Base-by-base conservation (phyloP, 225 moss, liverwort and hornwort genomes). In the Rhytidiadelphus loreus region DNA sequence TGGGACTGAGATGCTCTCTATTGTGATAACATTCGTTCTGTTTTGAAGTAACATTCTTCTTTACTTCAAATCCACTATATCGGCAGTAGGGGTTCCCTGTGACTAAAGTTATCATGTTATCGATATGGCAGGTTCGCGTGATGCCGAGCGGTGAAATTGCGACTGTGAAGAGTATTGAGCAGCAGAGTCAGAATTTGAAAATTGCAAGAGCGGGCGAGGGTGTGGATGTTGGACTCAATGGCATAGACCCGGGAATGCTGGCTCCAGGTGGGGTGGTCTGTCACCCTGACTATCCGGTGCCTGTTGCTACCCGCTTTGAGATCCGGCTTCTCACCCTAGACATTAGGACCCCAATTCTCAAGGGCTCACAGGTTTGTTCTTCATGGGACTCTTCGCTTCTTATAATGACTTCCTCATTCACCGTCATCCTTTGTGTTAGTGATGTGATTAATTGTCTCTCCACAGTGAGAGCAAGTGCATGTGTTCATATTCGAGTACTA, bases 261-360 rank as follows among this genome's bases (percentile, higher is more conserved):
- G 68, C 81, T 78, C 85, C 93, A 75, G 98, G 98, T 71, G 96
- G 98, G 69, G 95, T 97, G 50, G 83, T 99, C 64, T 99, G 98
- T 91, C 96, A 99, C 87, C 98, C 96, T 79, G 96, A 99, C 77
- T 96, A 95, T 91, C 97, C 96, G 62, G 96, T 97, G 61, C 96
- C 95, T 86, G 95, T 99, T 58, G 96, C 96, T 79, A 93, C 93
- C 68, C 94, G 92, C 63, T 88, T 99, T 84, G 96, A 99, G 93
- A 89, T 95, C 58, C 96, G 94, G 87, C 92, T 99, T 84, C 94
- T 97, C 46, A 93, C 96, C 72, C 83, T 99, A 84, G 97, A 94
- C 66, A 95, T 97, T 76, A 93, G 80, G 90, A 90, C 91, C 44
- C 96, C 97, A 32, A 93, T 98, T 86, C 97, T 98, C 63, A 94